phyloP scores from a whole-genome alignment of 129 eudicot species.

The Deinandra increscens region DNA sequence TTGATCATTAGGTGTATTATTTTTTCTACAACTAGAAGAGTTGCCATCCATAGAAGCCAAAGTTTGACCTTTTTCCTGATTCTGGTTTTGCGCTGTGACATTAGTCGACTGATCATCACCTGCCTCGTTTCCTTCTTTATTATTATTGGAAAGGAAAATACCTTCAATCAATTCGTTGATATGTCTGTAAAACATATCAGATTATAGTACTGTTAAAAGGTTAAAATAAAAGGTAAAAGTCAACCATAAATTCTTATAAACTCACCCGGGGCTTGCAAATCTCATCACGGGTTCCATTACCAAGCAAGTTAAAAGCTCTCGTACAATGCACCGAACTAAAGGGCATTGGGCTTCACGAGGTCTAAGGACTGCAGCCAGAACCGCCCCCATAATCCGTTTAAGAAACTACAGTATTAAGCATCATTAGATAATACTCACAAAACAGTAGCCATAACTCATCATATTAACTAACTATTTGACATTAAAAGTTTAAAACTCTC shows the following conservation, averaged over 20 bases:
- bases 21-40: slow-evolving; percentile 37
- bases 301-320: slow-evolving; percentile 90
- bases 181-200: slow-evolving; percentile 44
- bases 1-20: slow-evolving; percentile 34
- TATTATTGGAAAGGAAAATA: slow-evolving; percentile 53
- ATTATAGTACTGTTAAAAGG: neutral
- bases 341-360: slow-evolving; percentile 96
- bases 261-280: slow-evolving; percentile 91
- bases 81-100: slow-evolving; percentile 32
- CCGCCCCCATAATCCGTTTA: slow-evolving; percentile 80
- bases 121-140: slow-evolving; percentile 43
- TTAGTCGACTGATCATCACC: slow-evolving; percentile 45
- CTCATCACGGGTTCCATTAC: slow-evolving; percentile 88
- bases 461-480: slow-evolving; percentile 1
- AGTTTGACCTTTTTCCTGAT: slow-evolving; percentile 40
- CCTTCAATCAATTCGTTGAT: slow-evolving; percentile 75
- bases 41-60: slow-evolving; percentile 27
- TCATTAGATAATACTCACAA: slow-evolving; percentile 32
- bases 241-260: slow-evolving; percentile 7
- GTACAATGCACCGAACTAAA: slow-evolving; percentile 78
- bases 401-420: slow-evolving; percentile 49
- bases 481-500: slow-evolving; percentile 40
- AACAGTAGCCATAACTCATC: neutral
- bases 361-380: slow-evolving; percentile 78
- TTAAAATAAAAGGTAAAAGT: neutral